Percentiles rank a stretch among this genome's conserved stretches.
Conservation (phyloP, 805 yeast genomes). For the Lipomyces sp. region DNA sequence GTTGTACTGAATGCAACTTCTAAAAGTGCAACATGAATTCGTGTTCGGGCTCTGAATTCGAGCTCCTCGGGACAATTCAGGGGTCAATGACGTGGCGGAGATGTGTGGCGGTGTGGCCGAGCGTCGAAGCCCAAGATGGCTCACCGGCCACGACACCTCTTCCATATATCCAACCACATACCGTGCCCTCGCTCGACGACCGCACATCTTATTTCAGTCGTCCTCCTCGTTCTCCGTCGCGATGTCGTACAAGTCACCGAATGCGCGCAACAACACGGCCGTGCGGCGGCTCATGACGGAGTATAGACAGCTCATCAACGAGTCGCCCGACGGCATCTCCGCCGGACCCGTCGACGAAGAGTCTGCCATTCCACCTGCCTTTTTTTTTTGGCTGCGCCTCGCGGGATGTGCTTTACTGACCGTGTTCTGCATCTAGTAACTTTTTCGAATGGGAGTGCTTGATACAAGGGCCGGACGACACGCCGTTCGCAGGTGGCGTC, state of each 20-base stretch:
- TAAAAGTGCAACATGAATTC: no score
- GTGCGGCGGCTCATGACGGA: constrained; percentile 84
- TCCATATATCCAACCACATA: no score
- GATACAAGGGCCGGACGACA: constrained; percentile 77
- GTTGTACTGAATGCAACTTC: no score
- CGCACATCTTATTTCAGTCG: no score
- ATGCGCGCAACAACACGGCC: constrained; percentile 52
- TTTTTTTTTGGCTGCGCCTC: not conserved
- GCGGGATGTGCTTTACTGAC: not conserved
- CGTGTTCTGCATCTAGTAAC: constrained; percentile 37
- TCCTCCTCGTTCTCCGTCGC: not conserved
- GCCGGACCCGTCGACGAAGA: constrained; percentile 86
- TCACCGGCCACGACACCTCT: not conserved
- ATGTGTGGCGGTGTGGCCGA: no score
- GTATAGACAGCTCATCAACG: constrained; percentile 76
- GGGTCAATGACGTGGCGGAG: no score
- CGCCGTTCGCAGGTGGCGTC: constrained; percentile 85
- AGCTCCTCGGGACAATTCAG: no score
- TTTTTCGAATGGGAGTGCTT: constrained; percentile 81
- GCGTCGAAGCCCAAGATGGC: not conserved
- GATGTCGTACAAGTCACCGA: constrained; percentile 9
- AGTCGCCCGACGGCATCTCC: constrained; percentile 91
- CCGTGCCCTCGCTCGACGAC: no score
- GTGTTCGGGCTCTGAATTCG: no score
- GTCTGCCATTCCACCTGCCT: constrained; percentile 28